phyloP scores from a whole-genome alignment of 805 yeast genomes.

The Zygotorulaspora florentina region DNA sequence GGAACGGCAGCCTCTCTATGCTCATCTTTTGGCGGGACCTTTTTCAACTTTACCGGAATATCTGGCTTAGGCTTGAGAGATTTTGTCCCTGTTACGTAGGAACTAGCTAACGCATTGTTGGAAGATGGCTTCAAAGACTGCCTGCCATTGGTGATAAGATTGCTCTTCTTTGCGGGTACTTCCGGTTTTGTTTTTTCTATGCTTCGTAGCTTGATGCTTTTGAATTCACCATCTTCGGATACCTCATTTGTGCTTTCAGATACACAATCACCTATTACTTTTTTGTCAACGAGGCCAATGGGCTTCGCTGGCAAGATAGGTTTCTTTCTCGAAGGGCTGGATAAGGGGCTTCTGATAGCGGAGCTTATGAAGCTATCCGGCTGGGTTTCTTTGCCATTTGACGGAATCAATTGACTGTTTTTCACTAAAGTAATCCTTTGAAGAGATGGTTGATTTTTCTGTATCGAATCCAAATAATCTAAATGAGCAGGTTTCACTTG shows the following conservation, averaged over 20 bases:
- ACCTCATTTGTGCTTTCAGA: background rate
- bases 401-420: background rate
- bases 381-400: background rate
- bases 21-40: background rate
- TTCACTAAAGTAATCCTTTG: background rate
- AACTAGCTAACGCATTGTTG: background rate
- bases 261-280: background rate
- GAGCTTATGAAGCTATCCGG: slow-evolving; percentile 26
- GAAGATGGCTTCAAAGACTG: slow-evolving; percentile 14
- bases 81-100: background rate
- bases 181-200: slow-evolving; percentile 11
- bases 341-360: slow-evolving; percentile 12
- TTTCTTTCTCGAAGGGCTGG: slow-evolving; percentile 7
- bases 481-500: slow-evolving; percentile 5
- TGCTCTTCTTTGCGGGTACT: slow-evolving; percentile 15
- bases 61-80: slow-evolving; percentile 15
- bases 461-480: slow-evolving; percentile 25
- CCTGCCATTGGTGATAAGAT: slow-evolving; percentile 13
- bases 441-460: slow-evolving; percentile 5
- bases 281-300: background rate
- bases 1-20: slow-evolving; percentile 6
- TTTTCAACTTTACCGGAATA: slow-evolving; percentile 15
- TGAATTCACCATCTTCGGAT: background rate
- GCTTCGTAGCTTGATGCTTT: slow-evolving; percentile 7
- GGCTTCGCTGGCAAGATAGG: slow-evolving; percentile 20